These are phyloP conservation scores for Protomyces lactucae-debilis DNA, from an alignment of 1,139 yeast species.

Conservation along the genomic window DNA sequence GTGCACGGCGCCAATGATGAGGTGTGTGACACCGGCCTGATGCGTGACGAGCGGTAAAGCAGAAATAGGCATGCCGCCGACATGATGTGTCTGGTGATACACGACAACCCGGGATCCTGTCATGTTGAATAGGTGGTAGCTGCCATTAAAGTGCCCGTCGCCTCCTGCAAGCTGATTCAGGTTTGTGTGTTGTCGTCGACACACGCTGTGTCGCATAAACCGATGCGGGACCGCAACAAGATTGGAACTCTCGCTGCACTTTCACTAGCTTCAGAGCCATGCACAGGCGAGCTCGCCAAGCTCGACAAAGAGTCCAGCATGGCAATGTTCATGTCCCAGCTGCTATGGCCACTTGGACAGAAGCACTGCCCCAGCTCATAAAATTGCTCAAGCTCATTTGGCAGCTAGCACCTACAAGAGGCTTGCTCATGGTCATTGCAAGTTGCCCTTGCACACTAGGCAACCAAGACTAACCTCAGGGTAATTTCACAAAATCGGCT, in stretches of 20 bases:
- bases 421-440: slow-evolving; percentile 10
- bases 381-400: slow-evolving; percentile 3
- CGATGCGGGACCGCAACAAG: too few relatives aligned
- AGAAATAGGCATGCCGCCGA: background rate
- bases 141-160: background rate
- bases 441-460: background rate
- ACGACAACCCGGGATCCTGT: background rate
- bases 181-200: background rate
- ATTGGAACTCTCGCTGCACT: too few relatives aligned
- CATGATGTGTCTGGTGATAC: slow-evolving; percentile 21
- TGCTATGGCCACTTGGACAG: slow-evolving; percentile 2
- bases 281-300: too few relatives aligned
- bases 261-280: too few relatives aligned
- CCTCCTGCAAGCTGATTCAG: background rate
- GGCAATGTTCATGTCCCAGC: background rate
- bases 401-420: slow-evolving; percentile 2
- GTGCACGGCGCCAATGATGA: slow-evolving; percentile 11
- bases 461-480: background rate
- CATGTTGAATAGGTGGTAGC: background rate
- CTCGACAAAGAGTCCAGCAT: background rate
- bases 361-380: slow-evolving; percentile 14
- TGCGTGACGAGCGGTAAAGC: background rate
- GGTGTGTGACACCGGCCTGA: slow-evolving; percentile 1
- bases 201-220: background rate
- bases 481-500: slow-evolving; percentile 9